Conservation (phyloP, 495 filamentous ascomycete species). For the Oidiodendron maius region DNA sequence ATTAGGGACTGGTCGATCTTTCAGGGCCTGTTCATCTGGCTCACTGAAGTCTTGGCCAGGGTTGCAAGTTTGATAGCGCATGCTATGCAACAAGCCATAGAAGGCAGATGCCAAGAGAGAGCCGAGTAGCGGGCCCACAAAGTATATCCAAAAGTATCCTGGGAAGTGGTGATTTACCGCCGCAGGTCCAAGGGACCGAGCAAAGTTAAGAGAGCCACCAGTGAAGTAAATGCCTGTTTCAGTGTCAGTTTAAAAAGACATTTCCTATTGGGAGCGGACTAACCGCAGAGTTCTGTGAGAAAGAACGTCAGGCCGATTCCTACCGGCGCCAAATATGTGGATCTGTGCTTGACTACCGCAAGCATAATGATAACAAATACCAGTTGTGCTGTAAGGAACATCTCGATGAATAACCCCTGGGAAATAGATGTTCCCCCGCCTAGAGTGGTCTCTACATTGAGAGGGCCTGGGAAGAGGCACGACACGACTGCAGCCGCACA, state of each 20-base stretch:
- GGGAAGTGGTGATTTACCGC: conserved; percentile 61
- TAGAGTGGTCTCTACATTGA: conserved; percentile 40
- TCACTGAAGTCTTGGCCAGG: conserved; percentile 52
- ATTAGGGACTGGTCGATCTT: not conserved
- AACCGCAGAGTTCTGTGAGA: conserved; percentile 38
- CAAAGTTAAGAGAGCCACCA: conserved; percentile 62
- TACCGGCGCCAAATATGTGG: conserved; percentile 44
- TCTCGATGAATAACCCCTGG: conserved; percentile 52
- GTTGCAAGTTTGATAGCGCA: conserved; percentile 74
- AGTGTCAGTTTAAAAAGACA: not conserved
- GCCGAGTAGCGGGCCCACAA: conserved; percentile 48
- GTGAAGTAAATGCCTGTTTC: not conserved
- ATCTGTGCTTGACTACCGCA: conserved; percentile 48
- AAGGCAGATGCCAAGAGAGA: conserved; percentile 58
- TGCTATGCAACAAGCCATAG: conserved; percentile 56
- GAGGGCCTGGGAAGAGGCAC: conserved; percentile 43
- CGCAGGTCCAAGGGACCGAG: conserved; percentile 65
- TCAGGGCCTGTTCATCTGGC: not conserved
- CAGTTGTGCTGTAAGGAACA: conserved; percentile 44
- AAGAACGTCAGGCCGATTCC: conserved; percentile 51
- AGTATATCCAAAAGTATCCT: conserved; percentile 67
- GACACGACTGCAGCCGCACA: conserved; percentile 46
- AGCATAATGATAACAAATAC: conserved; percentile 55
- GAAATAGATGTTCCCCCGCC: conserved; percentile 33
- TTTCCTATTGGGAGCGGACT: conserved; percentile 16